Evolutionary conservation across 345 rosid species (phyloP), one percentile per base, ranked within the genome.

Genomic region (Salix brachista): DNA sequence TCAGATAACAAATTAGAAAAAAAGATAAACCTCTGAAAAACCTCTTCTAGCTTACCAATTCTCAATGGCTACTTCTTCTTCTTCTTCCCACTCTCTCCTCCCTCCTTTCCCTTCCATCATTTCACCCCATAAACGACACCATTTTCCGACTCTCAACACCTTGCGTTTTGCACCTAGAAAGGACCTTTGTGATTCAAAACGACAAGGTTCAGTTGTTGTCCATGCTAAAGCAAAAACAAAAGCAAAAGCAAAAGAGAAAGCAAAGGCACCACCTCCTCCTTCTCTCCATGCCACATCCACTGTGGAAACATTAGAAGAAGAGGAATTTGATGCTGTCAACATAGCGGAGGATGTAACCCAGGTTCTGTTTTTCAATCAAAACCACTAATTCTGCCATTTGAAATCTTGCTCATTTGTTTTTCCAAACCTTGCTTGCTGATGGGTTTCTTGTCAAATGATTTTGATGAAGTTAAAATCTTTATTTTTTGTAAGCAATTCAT

Each of bases 261-360:
- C 66, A n/a, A 25, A 62, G 30, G 30, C 66, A n/a, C 30, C 66
- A 0, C 66, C 30, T 7, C 62, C 86, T 74, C 66, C 84, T 71
- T 84, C 86, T 41, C 54, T 67, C 28, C 68, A 52, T 58, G 50
- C 71, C 13, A n/a, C 77, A 23, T 8, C 23, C 12, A 67, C 77
- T 4, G 50, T 80, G 37, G 72, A 74, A 60, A 79, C 72, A 18
- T 75, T 76, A 76, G 80, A 75, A 8, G 79, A 75, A 41, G 82
- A 79, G 56, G 85, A 80, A n/a, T 8, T 66, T 16, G 87, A 83
- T 65, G 44, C 81, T 8, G 94, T 91, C 60, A 90, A 90, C 82
- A 90, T 91, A 52, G 92, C 96, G 1, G 94, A 91, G 79, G 91
- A 90, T 77, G 94, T 91, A 50, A 91, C 94, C 71, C 92, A 91